A percentile compares a stretch with the other conserved stretches of the same genome.
phyloP scores from a whole-genome alignment of 805 yeast genomes.

The Cyberlindnera bimundalis region DNA sequence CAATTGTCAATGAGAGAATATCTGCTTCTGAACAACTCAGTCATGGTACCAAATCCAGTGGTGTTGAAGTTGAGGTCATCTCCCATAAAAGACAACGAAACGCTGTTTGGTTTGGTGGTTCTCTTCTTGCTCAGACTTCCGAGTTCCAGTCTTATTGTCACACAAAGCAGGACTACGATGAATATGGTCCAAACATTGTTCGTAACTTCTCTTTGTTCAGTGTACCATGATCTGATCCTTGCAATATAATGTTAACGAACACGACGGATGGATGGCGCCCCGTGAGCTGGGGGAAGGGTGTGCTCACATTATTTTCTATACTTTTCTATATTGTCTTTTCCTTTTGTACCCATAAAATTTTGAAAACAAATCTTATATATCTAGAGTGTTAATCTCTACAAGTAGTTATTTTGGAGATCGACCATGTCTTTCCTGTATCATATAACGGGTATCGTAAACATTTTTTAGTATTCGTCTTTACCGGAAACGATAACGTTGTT shows the following conservation, averaged over 20 bases:
- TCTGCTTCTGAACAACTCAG: conserved; percentile 73
- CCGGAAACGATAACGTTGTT: conserved; percentile 94
- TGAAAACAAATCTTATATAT: no score
- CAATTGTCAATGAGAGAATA: conserved; percentile 85
- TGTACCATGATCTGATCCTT: conserved; percentile 51
- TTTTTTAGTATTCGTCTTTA: conserved; percentile 57
- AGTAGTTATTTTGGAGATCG: background rate
- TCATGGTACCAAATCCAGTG: conserved; percentile 64
- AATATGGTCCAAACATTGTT: conserved; percentile 95
- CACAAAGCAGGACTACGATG: conserved; percentile 96
- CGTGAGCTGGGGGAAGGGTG: background rate
- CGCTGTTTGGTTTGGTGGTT: conserved; percentile 99
- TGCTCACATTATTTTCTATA: background rate
- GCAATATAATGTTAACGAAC: background rate
- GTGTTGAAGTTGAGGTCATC: conserved; percentile 95
- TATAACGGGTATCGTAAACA: background rate
- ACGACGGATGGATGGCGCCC: background rate
- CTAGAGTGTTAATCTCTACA: background rate
- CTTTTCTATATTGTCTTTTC: background rate
- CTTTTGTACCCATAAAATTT: background rate
- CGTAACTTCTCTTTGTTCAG: conserved; percentile 94
- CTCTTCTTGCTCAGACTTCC: conserved; percentile 92
- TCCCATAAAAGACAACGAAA: conserved; percentile 96
- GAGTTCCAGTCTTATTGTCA: conserved; percentile 96
- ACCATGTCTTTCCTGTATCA: background rate